Conservation (phyloP, 768 basidiomycete genomes). For the Hygrocybe coccinea region DNA sequence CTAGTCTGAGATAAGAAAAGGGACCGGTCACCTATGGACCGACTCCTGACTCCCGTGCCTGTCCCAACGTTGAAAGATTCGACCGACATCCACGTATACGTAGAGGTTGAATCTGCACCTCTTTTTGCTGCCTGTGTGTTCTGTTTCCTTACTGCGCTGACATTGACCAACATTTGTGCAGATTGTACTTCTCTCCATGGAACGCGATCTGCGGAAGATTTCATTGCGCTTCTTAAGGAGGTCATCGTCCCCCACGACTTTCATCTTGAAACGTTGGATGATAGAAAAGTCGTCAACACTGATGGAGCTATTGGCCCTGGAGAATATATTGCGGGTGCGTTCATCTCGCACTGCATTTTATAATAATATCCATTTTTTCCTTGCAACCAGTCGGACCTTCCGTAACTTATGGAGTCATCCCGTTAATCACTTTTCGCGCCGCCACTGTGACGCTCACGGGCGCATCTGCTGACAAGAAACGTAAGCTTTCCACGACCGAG, state of each 20-base stretch:
- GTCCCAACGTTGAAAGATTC: not conserved
- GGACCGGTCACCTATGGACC: too few relatives aligned
- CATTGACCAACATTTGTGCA: conserved; percentile 1
- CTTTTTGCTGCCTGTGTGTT: conserved; percentile 6
- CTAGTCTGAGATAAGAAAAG: too few relatives aligned
- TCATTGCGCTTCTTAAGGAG: conserved; percentile 6
- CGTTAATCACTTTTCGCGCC: not conserved
- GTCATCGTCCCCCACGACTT: conserved; percentile 6
- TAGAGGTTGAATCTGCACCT: not conserved
- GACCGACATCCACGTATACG: conserved; percentile 4
- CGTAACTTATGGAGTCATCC: not conserved
- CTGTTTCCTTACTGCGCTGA: conserved; percentile 1
- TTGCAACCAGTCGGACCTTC: conserved; percentile 1
- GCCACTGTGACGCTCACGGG: not conserved
- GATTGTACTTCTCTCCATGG: conserved; percentile 3
- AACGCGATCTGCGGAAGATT: conserved; percentile 8
- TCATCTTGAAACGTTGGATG: conserved; percentile 6
- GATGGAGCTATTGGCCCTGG: conserved; percentile 7
- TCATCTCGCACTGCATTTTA: not conserved
- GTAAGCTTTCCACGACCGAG: not conserved
- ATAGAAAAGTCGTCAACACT: conserved; percentile 4
- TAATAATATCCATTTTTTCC: not conserved
- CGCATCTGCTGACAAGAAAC: not conserved
- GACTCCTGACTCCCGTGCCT: conserved; percentile 6
- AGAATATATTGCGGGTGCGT: conserved; percentile 4